These are phyloP conservation scores for Rhizopogon vinicolor DNA, from an alignment of 768 basidiomycete species.

Conservation along the genomic window DNA sequence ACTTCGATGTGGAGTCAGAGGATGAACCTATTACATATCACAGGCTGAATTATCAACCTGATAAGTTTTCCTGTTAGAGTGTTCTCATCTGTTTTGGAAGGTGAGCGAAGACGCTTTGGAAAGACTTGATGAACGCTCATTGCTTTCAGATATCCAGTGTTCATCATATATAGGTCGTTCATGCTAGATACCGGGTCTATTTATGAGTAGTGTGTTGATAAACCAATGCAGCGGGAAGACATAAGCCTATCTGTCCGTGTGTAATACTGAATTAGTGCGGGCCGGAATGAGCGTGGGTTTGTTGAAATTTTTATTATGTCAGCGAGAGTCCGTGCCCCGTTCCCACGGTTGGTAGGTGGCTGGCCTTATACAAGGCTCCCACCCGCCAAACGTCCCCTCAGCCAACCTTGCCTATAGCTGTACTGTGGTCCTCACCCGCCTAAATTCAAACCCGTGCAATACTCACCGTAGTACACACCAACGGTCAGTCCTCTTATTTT, in stretches of 20 bases:
- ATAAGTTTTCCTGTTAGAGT: background rate
- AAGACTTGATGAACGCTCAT: background rate
- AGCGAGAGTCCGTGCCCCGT: constrained; percentile 30
- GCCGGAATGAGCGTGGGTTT: constrained; percentile 5
- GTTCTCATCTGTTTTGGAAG: background rate
- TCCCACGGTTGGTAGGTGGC: constrained; percentile 29
- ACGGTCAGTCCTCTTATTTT: constrained; percentile 20
- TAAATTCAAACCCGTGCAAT: constrained; percentile 25
- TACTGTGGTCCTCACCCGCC: constrained; percentile 28
- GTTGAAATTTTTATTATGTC: constrained; percentile 29
- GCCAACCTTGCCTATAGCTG: constrained; percentile 35
- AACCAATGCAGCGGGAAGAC: no score
- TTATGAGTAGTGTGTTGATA: no score
- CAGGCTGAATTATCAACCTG: background rate
- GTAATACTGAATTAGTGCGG: background rate
- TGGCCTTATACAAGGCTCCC: constrained; percentile 32
- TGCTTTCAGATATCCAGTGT: background rate
- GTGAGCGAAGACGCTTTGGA: background rate
- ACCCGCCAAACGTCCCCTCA: constrained; percentile 31
- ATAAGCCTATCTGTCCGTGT: no score
- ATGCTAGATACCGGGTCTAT: no score
- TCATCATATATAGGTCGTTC: background rate
- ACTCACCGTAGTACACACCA: constrained; percentile 23
- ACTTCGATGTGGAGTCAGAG: constrained; percentile 20
- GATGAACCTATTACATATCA: background rate